Conservation (phyloP, 306 rosid species). For the Chamaecrista fasciculata region DNA sequence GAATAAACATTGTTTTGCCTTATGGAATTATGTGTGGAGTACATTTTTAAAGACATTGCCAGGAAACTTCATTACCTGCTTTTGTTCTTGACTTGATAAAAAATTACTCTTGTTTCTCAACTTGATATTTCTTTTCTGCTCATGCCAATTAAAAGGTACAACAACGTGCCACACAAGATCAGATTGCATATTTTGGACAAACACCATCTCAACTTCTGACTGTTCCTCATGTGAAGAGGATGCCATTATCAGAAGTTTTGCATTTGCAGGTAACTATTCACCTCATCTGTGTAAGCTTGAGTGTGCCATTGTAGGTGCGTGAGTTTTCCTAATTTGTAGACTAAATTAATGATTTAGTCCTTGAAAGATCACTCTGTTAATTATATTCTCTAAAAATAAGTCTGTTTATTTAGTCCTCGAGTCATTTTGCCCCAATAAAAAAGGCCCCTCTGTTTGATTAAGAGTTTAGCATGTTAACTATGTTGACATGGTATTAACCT, state of each 20-base stretch:
- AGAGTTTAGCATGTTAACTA: too few species aligned
- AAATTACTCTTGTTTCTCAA: slow-evolving; percentile 11
- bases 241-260: slow-evolving; percentile 76
- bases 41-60: slow-evolving; percentile 1
- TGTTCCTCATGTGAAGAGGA: slow-evolving; percentile 78
- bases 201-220: slow-evolving; percentile 95
- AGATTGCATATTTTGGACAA: slow-evolving; percentile 98
- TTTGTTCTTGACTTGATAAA: slow-evolving; percentile 2
- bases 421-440: too few species aligned
- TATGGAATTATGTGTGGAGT: background rate
- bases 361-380: too few species aligned
- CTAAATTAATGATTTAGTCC: too few species aligned
- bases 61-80: slow-evolving; percentile 15
- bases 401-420: too few species aligned
- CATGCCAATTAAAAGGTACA: slow-evolving; percentile 62
- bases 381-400: too few species aligned
- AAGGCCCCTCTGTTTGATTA: too few species aligned
- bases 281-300: background rate
- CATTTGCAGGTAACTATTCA: slow-evolving; percentile 78
- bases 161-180: slow-evolving; percentile 91
- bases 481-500: too few species aligned
- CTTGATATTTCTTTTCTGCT: slow-evolving; percentile 17
- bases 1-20: background rate
- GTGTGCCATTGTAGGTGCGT: background rate
- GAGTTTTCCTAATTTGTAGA: background rate